phyloP scores from a whole-genome alignment of 768 basidiomycete species.

The Leucogyrophana mollusca region DNA sequence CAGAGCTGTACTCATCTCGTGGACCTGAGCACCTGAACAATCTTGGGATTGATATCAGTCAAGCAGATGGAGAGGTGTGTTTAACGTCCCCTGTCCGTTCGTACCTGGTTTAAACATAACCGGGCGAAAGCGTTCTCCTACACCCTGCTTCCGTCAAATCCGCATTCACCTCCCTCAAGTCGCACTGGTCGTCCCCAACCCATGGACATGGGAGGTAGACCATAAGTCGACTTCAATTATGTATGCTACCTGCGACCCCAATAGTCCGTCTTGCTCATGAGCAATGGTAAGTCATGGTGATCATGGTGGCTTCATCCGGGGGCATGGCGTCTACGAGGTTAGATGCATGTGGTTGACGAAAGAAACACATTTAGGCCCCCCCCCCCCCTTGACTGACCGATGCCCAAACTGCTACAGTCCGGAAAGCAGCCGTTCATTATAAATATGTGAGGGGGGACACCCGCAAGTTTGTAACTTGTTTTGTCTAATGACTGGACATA shows the following conservation, averaged over 20 bases:
- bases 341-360: no score
- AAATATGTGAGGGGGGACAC: no score
- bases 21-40: constrained; percentile 49
- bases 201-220: constrained; percentile 80
- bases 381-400: no score
- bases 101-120: neutral
- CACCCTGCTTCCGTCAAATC: constrained; percentile 47
- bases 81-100: neutral
- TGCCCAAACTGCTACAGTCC: no score
- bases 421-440: no score
- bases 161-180: constrained; percentile 46
- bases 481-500: no score
- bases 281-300: constrained; percentile 52
- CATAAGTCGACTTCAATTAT: constrained; percentile 43
- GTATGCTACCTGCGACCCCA: neutral
- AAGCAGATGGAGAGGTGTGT: constrained; percentile 56
- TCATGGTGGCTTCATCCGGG: no score
- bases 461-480: no score
- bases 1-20: constrained; percentile 65
- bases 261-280: constrained; percentile 54
- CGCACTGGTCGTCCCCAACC: constrained; percentile 44
- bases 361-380: no score
- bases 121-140: constrained; percentile 61
- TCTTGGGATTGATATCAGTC: constrained; percentile 54
- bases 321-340: no score